These are phyloP conservation scores for Coniochaeta sp. DNA, from an alignment of 2,329 filamentous ascomycete species.

Conservation along the genomic window DNA sequence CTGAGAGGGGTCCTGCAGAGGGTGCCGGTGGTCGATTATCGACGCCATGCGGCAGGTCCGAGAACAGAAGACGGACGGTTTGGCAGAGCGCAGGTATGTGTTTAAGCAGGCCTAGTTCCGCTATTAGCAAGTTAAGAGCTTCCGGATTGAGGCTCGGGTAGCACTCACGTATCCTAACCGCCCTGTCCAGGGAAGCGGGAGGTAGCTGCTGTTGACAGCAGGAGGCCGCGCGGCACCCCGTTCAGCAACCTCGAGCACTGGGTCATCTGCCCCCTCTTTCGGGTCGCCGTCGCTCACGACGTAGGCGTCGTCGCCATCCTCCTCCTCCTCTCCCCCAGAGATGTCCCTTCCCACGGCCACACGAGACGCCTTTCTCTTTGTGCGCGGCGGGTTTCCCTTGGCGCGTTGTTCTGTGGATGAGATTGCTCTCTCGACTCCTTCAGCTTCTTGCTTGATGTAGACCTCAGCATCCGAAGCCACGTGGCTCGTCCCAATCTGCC, in stretches of 20 bases:
- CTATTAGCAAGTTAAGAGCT: slow-evolving; percentile 7
- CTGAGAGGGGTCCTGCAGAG: slow-evolving; percentile 65
- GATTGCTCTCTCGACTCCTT: background rate
- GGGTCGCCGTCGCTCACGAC: slow-evolving; percentile 12
- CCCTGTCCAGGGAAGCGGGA: slow-evolving; percentile 87
- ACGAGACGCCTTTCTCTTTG: background rate
- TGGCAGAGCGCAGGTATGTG: slow-evolving; percentile 78
- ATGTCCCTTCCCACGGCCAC: background rate
- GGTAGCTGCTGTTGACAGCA: slow-evolving; percentile 71
- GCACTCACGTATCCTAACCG: slow-evolving; percentile 73
- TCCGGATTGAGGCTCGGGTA: slow-evolving; percentile 7
- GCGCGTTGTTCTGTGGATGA: background rate
- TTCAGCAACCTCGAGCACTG: slow-evolving; percentile 16
- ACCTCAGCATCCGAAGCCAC: slow-evolving; percentile 6
- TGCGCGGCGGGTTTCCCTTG: too few species aligned
- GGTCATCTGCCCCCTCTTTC: slow-evolving; percentile 7
- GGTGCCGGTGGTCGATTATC: slow-evolving; percentile 82
- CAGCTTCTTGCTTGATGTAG: background rate
- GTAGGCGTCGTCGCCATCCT: slow-evolving; percentile 12
- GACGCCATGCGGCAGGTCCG: slow-evolving; percentile 86
- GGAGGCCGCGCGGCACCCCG: slow-evolving; percentile 54
- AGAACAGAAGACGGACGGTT: slow-evolving; percentile 81
- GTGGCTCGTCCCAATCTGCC: slow-evolving; percentile 35
- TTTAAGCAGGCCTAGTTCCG: slow-evolving; percentile 68
- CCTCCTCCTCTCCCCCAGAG: slow-evolving; percentile 6